Evolutionary conservation across 768 basidiomycete genomes (phyloP), one percentile per base, ranked within the genome.

Genomic region (Amanita inopinata): DNA sequence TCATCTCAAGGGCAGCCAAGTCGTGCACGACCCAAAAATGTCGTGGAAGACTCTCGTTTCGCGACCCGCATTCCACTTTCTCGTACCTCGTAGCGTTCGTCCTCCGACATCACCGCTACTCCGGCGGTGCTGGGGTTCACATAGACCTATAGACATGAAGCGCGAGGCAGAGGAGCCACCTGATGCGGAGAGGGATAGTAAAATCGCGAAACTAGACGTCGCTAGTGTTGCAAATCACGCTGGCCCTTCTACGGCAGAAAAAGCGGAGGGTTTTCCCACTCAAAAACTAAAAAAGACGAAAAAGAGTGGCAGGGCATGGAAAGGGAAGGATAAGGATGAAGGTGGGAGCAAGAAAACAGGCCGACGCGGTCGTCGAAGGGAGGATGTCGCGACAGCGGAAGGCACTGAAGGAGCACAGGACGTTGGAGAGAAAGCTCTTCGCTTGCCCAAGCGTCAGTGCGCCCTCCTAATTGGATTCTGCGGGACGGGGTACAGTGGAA

Each of bases 381-480:
- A 69, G 27, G 62, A 64, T 24, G 56, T 61, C 2, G 59, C 55
- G 22, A 51, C 54, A 20, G 53, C 54, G 31, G 56, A 59, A 33
- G 46, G 51, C 28, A 51, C 50, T 14, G 6, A 48, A 34, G 49
- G 40, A 20, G 52, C 34, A 15, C 57, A 57, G 19, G 57, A 52
- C 20, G 49, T 55, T 36, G 36, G 46, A 35, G 56, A 55, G 3
- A 79, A 78, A 55, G 66, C 66, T 2, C 69, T 68, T 17, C 71
- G 85, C 24, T 62, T 83, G 18, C 90, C 92, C 10, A 96, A 96
- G 63, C 73, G 82, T 53, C 81, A 81, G 64, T 82, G 81, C 30
- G 92, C 88, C 0, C 59, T 97, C 35, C 63, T 96, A 39, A 67
- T 97, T 19, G 92, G 93, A 2, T 97, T 91, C 53, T 90, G 88